Evolutionary conservation across 352 stramenopile genomes (phyloP), one percentile per base, ranked within the genome.

Genomic region (Globisporangium cederbergense): DNA sequence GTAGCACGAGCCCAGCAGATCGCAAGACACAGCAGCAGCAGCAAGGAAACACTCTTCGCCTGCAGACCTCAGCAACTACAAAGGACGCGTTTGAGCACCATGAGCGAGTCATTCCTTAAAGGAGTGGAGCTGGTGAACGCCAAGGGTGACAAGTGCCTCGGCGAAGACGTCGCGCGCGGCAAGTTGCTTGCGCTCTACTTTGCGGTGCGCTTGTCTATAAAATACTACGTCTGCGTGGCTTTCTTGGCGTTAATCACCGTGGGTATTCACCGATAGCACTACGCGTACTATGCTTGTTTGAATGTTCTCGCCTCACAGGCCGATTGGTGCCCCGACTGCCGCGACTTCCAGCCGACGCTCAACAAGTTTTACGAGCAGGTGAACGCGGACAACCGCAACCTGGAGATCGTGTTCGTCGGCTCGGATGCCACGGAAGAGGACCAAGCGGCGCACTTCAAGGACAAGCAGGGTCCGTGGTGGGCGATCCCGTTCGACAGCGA

Each of bases 271-370:
- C 25, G 25, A 28, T 2, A 52, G 2, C 46, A 9, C 11, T 30
- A 25, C 8, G n/a, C 5, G 2, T 3, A 51, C 28, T 11, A 22
- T 22, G 45, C 14, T 43, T 36, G 50, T 5, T 8, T 61, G 8
- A 28, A 8, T 47, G n/a, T 28, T 18, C 5, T 62, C 36, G 56
- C 30, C 32, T 47, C 20, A 67, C 40, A 93, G 81, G 85, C 87
- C 1, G 83, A 94, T 51, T 94, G 87, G 87, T 96, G 87, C 57
- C 83, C 85, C 2, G 78, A 94, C 68, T 96, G 87, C 75, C 83
- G 82, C 62, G 69, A 63, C 40, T 94, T 96, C 73, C 83, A 91
- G 62, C 87, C 87, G 45, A 62, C 69, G 56, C 71, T 96, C 32
- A 96, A 94, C 66, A 63, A 55, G 10, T 94, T 91, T 65, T 91